These are phyloP conservation scores for Parathielavia appendiculata DNA, from an alignment of 495 filamentous ascomycete genomes.

Conservation along the genomic window DNA sequence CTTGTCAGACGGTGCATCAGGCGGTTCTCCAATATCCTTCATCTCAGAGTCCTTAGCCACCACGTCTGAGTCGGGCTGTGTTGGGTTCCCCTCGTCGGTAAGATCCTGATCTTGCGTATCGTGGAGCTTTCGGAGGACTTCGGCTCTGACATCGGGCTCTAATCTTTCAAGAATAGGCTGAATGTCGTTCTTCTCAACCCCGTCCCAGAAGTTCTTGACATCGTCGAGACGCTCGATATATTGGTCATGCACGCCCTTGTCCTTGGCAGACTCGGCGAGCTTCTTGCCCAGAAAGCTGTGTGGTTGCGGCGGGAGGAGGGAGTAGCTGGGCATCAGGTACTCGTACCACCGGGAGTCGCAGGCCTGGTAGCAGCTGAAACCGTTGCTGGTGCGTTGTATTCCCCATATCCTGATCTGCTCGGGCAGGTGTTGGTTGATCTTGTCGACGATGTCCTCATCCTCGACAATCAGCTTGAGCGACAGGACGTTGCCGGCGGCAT, in stretches of 20 bases:
- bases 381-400: conserved; percentile 71
- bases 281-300: conserved; percentile 76
- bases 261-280: conserved; percentile 64
- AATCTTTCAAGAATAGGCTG: conserved; percentile 61
- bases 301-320: conserved; percentile 86
- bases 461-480: conserved; percentile 94
- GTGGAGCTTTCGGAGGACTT: conserved; percentile 39
- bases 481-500: conserved; percentile 93
- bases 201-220: conserved; percentile 72
- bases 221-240: conserved; percentile 67
- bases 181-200: conserved; percentile 68
- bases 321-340: conserved; percentile 88
- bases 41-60: conserved; percentile 15
- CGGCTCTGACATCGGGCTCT: conserved; percentile 39
- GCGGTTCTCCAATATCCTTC: conserved; percentile 8
- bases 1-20: conserved; percentile 6
- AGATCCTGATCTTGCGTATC: conserved; percentile 31
- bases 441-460: conserved; percentile 77
- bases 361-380: conserved; percentile 86
- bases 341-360: conserved; percentile 96
- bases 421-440: conserved; percentile 80
- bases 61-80: conserved; percentile 14
- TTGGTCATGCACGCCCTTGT: conserved; percentile 62
- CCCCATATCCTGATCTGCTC: conserved; percentile 93
- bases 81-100: conserved; percentile 14